Conservation (phyloP, 495 filamentous ascomycete genomes). For the Daldinia grandis region DNA sequence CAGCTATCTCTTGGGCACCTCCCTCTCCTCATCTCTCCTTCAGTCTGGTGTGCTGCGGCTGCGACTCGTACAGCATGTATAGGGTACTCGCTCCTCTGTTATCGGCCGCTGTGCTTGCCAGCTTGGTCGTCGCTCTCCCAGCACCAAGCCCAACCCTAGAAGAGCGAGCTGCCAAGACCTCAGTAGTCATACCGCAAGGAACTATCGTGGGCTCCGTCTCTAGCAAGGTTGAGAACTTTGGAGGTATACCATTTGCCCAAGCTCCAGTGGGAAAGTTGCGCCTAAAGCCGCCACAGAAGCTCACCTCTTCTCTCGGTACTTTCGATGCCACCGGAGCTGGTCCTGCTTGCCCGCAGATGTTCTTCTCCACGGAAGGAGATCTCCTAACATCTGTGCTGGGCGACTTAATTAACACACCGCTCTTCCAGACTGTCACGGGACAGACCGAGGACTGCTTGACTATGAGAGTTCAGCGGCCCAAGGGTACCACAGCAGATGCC, state of each 20-base stretch:
- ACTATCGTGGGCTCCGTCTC: constrained; percentile 59
- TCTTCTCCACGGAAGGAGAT: constrained; percentile 55
- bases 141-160: constrained; percentile 46
- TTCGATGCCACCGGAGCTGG: constrained; percentile 60
- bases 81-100: constrained; percentile 32
- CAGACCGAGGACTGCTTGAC: constrained; percentile 74
- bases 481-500: constrained; percentile 60
- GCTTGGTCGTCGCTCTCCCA: constrained; percentile 45
- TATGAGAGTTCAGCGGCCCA: constrained; percentile 70
- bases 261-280: constrained; percentile 54
- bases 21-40: neutral
- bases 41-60: neutral
- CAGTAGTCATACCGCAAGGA: constrained; percentile 58
- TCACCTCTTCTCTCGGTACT: constrained; percentile 55
- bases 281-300: constrained; percentile 54
- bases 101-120: constrained; percentile 36
- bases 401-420: constrained; percentile 60
- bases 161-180: constrained; percentile 53
- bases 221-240: constrained; percentile 54
- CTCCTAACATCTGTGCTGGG: constrained; percentile 60
- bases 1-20: neutral
- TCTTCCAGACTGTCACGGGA: constrained; percentile 61
- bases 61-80: constrained; percentile 34
- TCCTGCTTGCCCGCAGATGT: constrained; percentile 65
- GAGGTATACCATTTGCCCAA: constrained; percentile 59